Evolutionary conservation across 148 eudicot species (phyloP).

Genomic region (Rhododendron ferrugineum): DNA sequence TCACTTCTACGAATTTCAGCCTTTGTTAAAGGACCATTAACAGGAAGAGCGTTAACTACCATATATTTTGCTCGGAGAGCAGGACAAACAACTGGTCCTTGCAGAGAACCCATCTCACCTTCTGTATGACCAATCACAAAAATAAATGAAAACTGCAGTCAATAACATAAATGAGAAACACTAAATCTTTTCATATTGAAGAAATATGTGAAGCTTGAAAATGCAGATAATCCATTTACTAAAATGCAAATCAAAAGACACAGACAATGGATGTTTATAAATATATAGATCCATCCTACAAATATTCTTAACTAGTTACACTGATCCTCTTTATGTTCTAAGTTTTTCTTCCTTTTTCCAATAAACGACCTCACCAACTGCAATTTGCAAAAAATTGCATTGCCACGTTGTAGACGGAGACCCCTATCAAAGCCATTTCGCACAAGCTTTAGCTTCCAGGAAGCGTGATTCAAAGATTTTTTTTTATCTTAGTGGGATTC

Average conservation of each 20-base stretch:
- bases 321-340: neutral
- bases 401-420: neutral
- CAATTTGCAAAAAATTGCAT: neutral
- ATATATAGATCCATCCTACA: neutral
- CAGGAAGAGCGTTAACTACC: slow-evolving; percentile 32
- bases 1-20: slow-evolving; percentile 38
- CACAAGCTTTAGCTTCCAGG: neutral
- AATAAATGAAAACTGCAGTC: neutral
- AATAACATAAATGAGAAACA: neutral
- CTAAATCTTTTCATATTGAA: neutral
- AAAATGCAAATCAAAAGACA: neutral
- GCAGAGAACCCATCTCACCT: slow-evolving; percentile 62
- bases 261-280: neutral
- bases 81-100: slow-evolving; percentile 72
- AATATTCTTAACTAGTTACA: neutral
- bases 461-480: neutral
- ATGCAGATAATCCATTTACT: neutral
- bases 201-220: neutral
- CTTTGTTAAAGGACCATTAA: slow-evolving; percentile 36
- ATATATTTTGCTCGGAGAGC: slow-evolving; percentile 51
- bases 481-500: neutral
- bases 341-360: neutral
- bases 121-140: slow-evolving; percentile 12
- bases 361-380: neutral
- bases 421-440: neutral